Evolutionary conservation across 2,329 filamentous ascomycete genomes (phyloP).

Genomic region (Penicillium nordicum): DNA sequence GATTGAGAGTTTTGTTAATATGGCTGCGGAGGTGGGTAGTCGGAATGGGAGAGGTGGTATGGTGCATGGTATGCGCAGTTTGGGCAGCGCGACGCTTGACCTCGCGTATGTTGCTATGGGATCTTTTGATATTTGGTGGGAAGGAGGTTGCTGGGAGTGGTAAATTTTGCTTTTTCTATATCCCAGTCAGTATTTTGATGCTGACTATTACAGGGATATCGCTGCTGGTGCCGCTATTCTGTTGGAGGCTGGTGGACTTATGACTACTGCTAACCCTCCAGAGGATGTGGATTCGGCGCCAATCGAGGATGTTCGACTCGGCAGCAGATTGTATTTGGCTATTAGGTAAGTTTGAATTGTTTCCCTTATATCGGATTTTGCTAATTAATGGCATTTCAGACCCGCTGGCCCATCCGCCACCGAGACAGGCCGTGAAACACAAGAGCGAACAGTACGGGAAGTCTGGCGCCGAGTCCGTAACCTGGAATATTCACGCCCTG

Average conservation of each 20-base stretch:
- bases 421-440: conserved; percentile 63
- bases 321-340: conserved; percentile 67
- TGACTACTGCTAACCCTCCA: conserved; percentile 72
- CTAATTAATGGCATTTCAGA: conserved; percentile 35
- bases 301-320: conserved; percentile 60
- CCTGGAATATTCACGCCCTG: conserved; percentile 66
- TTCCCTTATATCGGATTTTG: background rate
- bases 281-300: conserved; percentile 52
- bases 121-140: conserved; percentile 77
- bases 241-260: conserved; percentile 68
- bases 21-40: conserved; percentile 65
- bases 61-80: conserved; percentile 71
- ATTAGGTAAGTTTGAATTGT: conserved; percentile 50
- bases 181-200: background rate
- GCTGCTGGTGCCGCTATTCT: conserved; percentile 71
- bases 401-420: conserved; percentile 60
- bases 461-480: conserved; percentile 67
- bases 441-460: conserved; percentile 68
- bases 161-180: conserved; percentile 33
- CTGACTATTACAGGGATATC: conserved; percentile 54
- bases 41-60: conserved; percentile 67
- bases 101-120: conserved; percentile 73
- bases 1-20: conserved; percentile 70
- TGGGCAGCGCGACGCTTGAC: conserved; percentile 71
- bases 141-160: conserved; percentile 79